These are phyloP conservation scores for Lanmaoa pseudosensibilis DNA, from an alignment of 768 basidiomycete genomes.

Conservation along the genomic window DNA sequence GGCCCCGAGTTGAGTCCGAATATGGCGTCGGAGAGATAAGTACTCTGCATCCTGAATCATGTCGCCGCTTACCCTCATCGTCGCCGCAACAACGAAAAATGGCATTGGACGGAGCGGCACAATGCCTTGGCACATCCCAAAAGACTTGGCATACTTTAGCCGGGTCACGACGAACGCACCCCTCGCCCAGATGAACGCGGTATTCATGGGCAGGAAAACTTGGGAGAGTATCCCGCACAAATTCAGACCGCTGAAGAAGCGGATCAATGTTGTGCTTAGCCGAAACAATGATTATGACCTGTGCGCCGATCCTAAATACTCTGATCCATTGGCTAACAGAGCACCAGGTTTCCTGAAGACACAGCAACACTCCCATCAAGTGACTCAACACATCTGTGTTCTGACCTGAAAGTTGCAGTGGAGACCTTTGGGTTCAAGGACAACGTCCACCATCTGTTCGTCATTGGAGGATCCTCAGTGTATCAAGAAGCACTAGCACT, in stretches of 20 bases:
- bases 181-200: conserved; percentile 59
- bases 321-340: conserved; percentile 6
- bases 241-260: conserved; percentile 74
- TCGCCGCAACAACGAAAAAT: conserved; percentile 83
- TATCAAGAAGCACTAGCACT: conserved; percentile 65
- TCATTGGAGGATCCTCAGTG: conserved; percentile 91
- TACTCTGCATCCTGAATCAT: conserved; percentile 30
- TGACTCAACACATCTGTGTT: conserved; percentile 33
- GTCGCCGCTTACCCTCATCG: conserved; percentile 83
- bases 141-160: conserved; percentile 94
- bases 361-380: not conserved
- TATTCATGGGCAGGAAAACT: conserved; percentile 95
- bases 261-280: conserved; percentile 79
- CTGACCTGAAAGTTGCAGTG: conserved; percentile 22
- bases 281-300: conserved; percentile 56
- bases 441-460: conserved; percentile 60
- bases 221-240: conserved; percentile 95
- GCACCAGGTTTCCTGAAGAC: conserved; percentile 14
- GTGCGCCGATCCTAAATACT: conserved; percentile 42
- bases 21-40: too few species aligned
- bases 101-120: conserved; percentile 79
- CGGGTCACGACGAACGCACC: conserved; percentile 66
- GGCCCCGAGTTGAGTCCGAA: too few species aligned
- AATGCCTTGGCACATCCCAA: conserved; percentile 87
- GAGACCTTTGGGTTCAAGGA: conserved; percentile 9